Evolutionary conservation across 1,284 basidiomycete species (phyloP), one percentile per base, ranked within the genome.

Genomic region (Malassezia japonica): DNA sequence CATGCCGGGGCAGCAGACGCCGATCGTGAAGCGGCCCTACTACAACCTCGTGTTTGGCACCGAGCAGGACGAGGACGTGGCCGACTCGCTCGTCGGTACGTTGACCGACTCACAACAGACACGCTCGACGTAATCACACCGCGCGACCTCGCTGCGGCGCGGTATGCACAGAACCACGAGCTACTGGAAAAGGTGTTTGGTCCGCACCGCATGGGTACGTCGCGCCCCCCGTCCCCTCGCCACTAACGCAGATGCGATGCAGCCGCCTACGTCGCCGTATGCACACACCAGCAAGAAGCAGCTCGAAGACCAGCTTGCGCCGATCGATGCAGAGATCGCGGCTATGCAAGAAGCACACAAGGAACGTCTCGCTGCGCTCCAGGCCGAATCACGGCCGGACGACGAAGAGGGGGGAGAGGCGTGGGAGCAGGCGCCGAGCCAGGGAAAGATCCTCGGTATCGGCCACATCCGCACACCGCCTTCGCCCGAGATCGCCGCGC

Each of bases 131-230:
- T 65, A 1, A 49, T 64, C 18, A 59, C 57, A 0, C 61, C 65
- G 13, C 44, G 70, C 2, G 70, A 72, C 42, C 48, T 72, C 7
- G 61, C 67, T 21, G 59, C 61, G 2, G 67, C 68, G 0, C 43
- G 70, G 15, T 72, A 68, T 46, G 61, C 59, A n/a, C 55, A 55
- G 41, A 65, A 70, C 37, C 70, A 72, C 56, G 64, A 66, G 37
- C 55, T 67, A 18, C 46, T 72, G 25, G 60, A 59, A n/a, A 52
- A 55, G 37, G 43, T 72, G 21, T 66, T 72, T 36, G 70, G 69
- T 32, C 61, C 67, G 8, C 49, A 64, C 25, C 48, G 65, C 31
- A 61, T 72, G 21, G 55, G 55, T 60, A 41, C 15, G 55, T n/a
- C 18, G 16, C 16, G n/a, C n/a, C n/a, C n/a, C 10, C 2, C n/a